These are phyloP conservation scores for Citrus inodora DNA, from an alignment of 345 rosid genomes.

Conservation along the genomic window DNA sequence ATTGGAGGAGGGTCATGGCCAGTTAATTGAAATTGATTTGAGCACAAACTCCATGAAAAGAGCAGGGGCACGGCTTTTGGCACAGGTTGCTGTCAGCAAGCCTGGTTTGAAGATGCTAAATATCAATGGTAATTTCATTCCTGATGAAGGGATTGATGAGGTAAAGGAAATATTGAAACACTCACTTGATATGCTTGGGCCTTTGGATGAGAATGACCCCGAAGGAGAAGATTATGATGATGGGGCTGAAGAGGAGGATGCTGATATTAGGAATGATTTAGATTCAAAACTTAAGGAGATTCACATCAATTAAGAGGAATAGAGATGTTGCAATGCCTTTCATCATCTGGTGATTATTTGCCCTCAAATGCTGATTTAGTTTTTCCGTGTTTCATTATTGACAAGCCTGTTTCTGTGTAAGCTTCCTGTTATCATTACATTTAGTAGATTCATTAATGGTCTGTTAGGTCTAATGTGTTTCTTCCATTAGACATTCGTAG, in stretches of 20 bases:
- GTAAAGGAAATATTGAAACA: conserved; percentile 62
- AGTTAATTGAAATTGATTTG: conserved; percentile 70
- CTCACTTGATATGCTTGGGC: conserved; percentile 49
- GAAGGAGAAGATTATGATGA: conserved; percentile 78
- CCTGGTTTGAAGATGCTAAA: conserved; percentile 56
- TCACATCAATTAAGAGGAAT: conserved; percentile 52
- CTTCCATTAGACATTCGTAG: not conserved
- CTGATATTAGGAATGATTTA: conserved; percentile 47
- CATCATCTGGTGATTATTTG: not conserved
- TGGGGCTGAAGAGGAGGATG: conserved; percentile 52
- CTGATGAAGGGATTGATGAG: conserved; percentile 86
- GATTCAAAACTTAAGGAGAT: conserved; percentile 72
- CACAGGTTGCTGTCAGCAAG: conserved; percentile 56
- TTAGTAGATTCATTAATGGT: conserved; percentile 6
- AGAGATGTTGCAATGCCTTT: conserved; percentile 13
- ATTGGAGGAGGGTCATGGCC: conserved; percentile 57
- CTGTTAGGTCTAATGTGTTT: conserved; percentile 5
- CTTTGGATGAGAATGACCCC: conserved; percentile 75
- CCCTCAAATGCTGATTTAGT: not conserved
- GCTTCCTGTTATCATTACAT: conserved; percentile 4
- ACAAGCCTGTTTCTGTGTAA: not conserved
- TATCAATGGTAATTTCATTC: conserved; percentile 68
- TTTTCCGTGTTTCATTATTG: not conserved
- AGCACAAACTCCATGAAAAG: conserved; percentile 60
- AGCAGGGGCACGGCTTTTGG: conserved; percentile 68